Evolutionary conservation across 495 filamentous ascomycete genomes (phyloP), one percentile per base, ranked within the genome.

Genomic region (Pseudevernia furfuracea): DNA sequence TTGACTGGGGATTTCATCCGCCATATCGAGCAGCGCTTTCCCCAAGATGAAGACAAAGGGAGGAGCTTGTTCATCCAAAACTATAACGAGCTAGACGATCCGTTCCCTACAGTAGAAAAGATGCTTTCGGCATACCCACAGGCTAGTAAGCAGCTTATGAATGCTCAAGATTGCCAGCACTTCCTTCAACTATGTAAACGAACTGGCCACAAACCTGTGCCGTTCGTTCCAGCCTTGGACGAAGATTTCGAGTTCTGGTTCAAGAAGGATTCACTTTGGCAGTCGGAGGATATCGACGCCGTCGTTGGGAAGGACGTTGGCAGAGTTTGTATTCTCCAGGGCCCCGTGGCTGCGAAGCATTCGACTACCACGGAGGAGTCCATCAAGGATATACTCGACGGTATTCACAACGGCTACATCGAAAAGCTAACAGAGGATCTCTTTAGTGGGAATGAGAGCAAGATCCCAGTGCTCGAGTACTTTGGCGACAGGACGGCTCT

Each of bases 201-300:
- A 36, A 59, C 66, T 3, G 68, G 70, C 11, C 70, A 72, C 30
- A 79, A 77, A 58, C 76, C 77, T 1, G 75, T 79, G 1, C 70
- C 71, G 14, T 79, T 79, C 55, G 68, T 78, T 25, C 76, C 76
- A 5, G 63, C 64, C 10, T 49, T 79, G 1, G 72, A 79, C 41
- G 73, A 78, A 10, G 70, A 75, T 43, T 79, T 79, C 39, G 77
- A 79, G 60, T 71, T 65, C 21, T 79, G 71, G 57, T 79, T 79
- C 71, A 79, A 79, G 57, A 79, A 79, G 44, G 77, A 79, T 57
- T 78, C 75, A 4, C 58, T 79, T 5, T 79, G 77, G 77, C 77
- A 79, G 58, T 73, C 75, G 1, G 76, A 79, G 61, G 73, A 78
- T 57, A 48, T 78, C 25, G 77, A 75, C 37, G 76, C 77, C 3